Base-by-base conservation (phyloP, 1,284 basidiomycete genomes). In the Leccinum variabile region DNA sequence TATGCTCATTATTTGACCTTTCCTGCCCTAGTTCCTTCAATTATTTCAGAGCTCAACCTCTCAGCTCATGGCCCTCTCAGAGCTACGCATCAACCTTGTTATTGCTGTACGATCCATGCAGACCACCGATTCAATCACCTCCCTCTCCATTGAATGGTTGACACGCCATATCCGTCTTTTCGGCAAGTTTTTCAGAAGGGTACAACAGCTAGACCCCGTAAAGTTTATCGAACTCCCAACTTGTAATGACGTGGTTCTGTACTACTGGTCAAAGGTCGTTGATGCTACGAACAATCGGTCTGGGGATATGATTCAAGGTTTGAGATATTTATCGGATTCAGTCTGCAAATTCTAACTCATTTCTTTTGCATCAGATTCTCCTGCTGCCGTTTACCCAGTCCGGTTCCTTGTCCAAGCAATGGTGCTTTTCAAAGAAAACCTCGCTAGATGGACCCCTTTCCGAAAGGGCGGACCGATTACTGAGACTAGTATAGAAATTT, bases 361-460 rank as follows among this genome's bases (percentile, higher is more conserved):
- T 41, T 25, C 33, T 44, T 63, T 14, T 56, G n/a, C 66, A 86
- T 85, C 77, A 63, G 89, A 74, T 61, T 74, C 79, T 1, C 58
- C 71, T 10, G 65, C 64, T 32, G 88, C 86, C 1, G 75, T 87
- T 1, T 92, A 86, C 70, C 91, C 92, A 30, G 80, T 90, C n/a
- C 84, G 89, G 5, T 90, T 94, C 70, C 79, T 96, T 60, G 89
- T 96, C 0, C 90, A 95, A 67, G 91, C 90, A 1, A 89, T 97
- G 86, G 87, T 92, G 2, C 77, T 97, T 3, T 95, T 96, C 80
- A 94, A 92, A 72, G 94, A 95, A 63, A 90, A 84, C 64, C 80
- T 92, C 22, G 81, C 84, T 18, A 88, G 88, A 70, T 92, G 90
- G 89, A 82, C 86, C 2, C 84, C 87, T 4, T 75, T 79, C 25